Evolutionary conservation across 2,329 filamentous ascomycete species (phyloP).

Genomic region (Fusarium chaquense): DNA sequence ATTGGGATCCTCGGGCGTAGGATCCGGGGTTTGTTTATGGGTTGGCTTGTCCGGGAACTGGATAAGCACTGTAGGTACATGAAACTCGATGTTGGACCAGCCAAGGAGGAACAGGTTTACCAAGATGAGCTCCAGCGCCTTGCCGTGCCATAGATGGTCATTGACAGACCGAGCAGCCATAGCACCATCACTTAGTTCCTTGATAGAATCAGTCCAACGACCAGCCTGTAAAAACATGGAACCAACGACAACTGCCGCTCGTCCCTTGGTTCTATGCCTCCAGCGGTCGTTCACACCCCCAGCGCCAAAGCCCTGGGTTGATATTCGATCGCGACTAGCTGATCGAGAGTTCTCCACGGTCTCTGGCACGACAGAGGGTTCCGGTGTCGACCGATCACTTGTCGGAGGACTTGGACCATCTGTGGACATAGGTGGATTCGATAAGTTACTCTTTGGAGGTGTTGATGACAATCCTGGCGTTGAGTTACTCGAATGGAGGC

Average conservation of each 20-base stretch:
- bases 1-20: constrained; percentile 52
- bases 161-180: constrained; percentile 80
- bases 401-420: constrained; percentile 58
- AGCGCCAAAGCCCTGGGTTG: constrained; percentile 77
- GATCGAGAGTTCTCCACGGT: constrained; percentile 61
- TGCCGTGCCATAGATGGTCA: constrained; percentile 97
- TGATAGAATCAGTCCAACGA: constrained; percentile 88
- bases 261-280: constrained; percentile 83
- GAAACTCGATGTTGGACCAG: constrained; percentile 87
- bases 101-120: constrained; percentile 85
- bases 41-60: constrained; percentile 61
- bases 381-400: constrained; percentile 57
- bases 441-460: constrained; percentile 61
- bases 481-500: constrained; percentile 59
- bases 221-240: constrained; percentile 90
- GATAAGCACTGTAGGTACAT: constrained; percentile 71
- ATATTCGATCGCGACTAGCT: constrained; percentile 67
- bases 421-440: constrained; percentile 62
- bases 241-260: constrained; percentile 82
- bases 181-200: constrained; percentile 84
- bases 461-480: constrained; percentile 64
- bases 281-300: constrained; percentile 80
- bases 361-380: constrained; percentile 55
- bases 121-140: constrained; percentile 89
- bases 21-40: constrained; percentile 50